Evolutionary conservation across 495 filamentous ascomycete species (phyloP), one percentile per base, ranked within the genome.

Genomic region (Hypoxylon rickii): DNA sequence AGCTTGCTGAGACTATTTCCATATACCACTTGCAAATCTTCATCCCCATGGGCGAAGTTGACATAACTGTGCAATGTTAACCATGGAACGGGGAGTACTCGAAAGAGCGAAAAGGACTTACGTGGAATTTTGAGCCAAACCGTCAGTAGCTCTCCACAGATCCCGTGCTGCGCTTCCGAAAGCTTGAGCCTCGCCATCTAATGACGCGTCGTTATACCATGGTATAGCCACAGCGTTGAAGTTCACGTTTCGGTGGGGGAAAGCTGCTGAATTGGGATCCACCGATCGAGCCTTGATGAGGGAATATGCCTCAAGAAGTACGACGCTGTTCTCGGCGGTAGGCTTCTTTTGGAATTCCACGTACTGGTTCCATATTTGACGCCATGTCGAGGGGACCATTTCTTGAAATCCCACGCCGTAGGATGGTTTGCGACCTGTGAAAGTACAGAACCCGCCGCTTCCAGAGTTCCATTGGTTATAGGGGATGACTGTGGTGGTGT

Each of bases 231-330:
- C 52, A 29, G 44, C 66, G 36, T 72, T 42, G 33, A 52, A 64
- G 19, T 54, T 61, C 17, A 63, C 40, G 20, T 61, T 60, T 0
- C 76, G 70, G 50, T 73, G 58, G 8, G 77, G 64, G 49, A 67
- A 79, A 6, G 73, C 66, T 7, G 65, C 66, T 19, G 52, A 51
- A 16, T 66, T 46, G 32, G 65, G 15, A 1, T 50, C 51, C 16
- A 61, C 13, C 15, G 47, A 54, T n/a, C 61, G 51, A 8, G 76
- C 66, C 19, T 65, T 70, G 12, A 70, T 55, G 13, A 38, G 44
- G 1, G 75, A 58, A 60, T 78, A 81, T 11, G 64, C 70, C 55
- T 79, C 78, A 26, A 74, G 57, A 3, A 78, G 52, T 3, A 76
- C 46, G 6, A 56, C 41, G 7, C 58, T 55, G 34, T 61, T 67